Percentiles rank a stretch among this genome's conserved stretches.
phyloP scores from a whole-genome alignment of 2,329 filamentous ascomycete species.

The Alternaria triticimaculans region DNA sequence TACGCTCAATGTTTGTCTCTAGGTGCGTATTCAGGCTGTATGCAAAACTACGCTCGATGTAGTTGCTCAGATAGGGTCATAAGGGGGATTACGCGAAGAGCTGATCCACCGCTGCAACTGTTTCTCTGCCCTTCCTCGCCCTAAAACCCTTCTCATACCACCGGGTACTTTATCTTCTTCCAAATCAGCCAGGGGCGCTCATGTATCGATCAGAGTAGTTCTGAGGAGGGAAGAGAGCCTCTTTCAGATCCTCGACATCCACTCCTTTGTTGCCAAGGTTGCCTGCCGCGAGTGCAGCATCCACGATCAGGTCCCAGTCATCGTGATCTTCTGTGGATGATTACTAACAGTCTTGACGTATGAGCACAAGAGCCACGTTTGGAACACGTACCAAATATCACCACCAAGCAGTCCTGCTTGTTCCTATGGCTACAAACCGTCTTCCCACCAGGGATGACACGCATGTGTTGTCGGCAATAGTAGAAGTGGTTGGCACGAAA shows the following conservation, averaged over 20 bases:
- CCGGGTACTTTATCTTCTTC: neutral
- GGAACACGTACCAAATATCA: slow-evolving; percentile 2
- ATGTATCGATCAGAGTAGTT: neutral
- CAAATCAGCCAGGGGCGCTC: neutral
- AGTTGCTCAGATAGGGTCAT: neutral
- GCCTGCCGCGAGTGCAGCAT: neutral
- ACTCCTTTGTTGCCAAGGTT: neutral
- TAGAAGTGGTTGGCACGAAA: slow-evolving; percentile 9
- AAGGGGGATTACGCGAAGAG: neutral
- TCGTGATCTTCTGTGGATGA: neutral
- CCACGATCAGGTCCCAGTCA: slow-evolving; percentile 2
- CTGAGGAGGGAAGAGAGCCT: neutral
- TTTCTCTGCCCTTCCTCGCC: slow-evolving; percentile 49
- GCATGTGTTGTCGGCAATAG: slow-evolving; percentile 11
- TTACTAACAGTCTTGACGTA: neutral
- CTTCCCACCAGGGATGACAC: neutral
- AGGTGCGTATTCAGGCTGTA: neutral
- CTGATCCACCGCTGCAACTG: slow-evolving; percentile 54
- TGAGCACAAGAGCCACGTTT: neutral
- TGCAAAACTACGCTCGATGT: neutral
- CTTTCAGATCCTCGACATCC: neutral
- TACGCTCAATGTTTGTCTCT: neutral
- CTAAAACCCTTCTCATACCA: neutral
- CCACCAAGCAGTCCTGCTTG: neutral
- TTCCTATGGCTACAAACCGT: neutral